Base-by-base conservation (phyloP, 2,329 filamentous ascomycete genomes). In the Alternaria burnsii region DNA sequence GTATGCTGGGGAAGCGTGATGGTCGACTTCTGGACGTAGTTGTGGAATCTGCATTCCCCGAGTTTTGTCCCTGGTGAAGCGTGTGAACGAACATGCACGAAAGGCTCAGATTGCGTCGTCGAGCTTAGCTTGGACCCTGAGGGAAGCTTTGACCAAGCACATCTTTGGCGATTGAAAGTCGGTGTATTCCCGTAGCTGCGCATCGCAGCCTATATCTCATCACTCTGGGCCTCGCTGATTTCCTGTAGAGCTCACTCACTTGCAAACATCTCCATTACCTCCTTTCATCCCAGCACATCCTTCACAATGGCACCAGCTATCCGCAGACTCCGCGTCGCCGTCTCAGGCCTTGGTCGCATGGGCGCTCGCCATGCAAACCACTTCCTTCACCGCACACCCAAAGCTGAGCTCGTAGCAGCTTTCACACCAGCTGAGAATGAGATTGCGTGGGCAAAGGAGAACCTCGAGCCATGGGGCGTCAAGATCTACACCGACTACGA, bases 401-500 rank as follows among this genome's bases (percentile, higher is more conserved):
- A 78, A 34, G 81, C 80, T 8, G 76, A 82, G 58, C 78, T 84
- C 26, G 81, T 83, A 7, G 81, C 82, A n/a, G 82, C 80, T 4
- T 83, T 80, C 69, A 80, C 81, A 42, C 81, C 81, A 3, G 78
- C 80, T 40, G 71, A 75, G 10, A 77, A 76, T 41, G 80, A 82
- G 58, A 59, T 76, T 8, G 78, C 57, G 66, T 87, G 85, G 85
- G 85, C 83, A 5, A 79, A 80, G 62, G 68, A 76, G 52, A 77
- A 84, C 63, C 81, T 87, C 10, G 82, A 80, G 52, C 84, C 83
- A 4, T 83, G 76, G 66, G 85, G 84, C 11, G 83, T 85, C 47
- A 83, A 76, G 53, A 67, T 86, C 22, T 88, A 87, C 76, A 78
- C 76, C 55, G 77, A 85, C 72, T 88, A 83, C 68, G 84, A 86